A percentile compares a stretch with the other conserved stretches of the same genome.
Evolutionary conservation across 768 basidiomycete species (phyloP).

Genomic region (Exidia glandulosa): DNA sequence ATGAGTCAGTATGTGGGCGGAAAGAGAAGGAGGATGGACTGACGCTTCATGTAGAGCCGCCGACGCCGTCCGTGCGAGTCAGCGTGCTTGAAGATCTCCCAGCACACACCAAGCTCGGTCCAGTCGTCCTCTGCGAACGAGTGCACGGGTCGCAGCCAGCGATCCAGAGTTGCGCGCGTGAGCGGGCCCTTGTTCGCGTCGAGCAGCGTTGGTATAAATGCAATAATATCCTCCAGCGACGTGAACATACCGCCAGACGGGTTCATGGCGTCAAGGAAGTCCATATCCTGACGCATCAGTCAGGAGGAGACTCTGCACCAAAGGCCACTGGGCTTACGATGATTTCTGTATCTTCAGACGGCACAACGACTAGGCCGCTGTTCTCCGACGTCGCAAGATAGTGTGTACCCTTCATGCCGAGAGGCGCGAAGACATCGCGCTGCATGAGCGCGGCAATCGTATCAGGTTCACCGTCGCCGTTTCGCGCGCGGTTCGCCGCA

Average conservation of each 20-base stretch:
- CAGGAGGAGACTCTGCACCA: neutral
- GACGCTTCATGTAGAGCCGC: conserved; percentile 19
- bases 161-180: conserved; percentile 12
- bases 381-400: conserved; percentile 28
- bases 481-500: conserved; percentile 17
- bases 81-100: conserved; percentile 10
- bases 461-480: conserved; percentile 10
- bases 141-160: conserved; percentile 21
- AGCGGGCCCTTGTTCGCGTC: conserved; percentile 23
- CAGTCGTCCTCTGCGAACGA: conserved; percentile 17
- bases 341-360: neutral
- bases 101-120: conserved; percentile 7
- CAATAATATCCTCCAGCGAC: conserved; percentile 35
- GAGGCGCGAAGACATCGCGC: conserved; percentile 37
- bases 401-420: conserved; percentile 34
- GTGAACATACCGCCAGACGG: conserved; percentile 40
- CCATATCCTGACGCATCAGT: conserved; percentile 21
- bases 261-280: conserved; percentile 29
- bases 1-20: neutral
- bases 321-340: neutral
- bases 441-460: conserved; percentile 34
- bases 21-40: neutral
- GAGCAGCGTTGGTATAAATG: conserved; percentile 33
- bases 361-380: conserved; percentile 28
- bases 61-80: conserved; percentile 9